Conservation (phyloP, 805 yeast genomes). For the Myxozyma vanderwaltii region DNA sequence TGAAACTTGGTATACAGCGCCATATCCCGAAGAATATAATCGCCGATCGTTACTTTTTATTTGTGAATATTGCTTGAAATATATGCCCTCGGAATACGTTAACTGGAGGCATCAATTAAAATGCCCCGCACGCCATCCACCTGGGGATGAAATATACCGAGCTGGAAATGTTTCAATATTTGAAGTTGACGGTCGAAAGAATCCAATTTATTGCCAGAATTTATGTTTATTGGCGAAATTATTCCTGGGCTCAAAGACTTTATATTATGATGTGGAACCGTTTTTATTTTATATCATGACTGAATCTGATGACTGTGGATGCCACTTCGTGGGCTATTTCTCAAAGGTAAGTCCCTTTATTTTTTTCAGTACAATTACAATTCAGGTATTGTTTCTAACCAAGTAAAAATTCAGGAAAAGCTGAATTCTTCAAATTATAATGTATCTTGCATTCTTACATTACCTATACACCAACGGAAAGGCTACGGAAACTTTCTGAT, state of each 20-base stretch:
- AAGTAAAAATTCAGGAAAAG: constrained; percentile 38
- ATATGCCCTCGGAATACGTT: constrained; percentile 68
- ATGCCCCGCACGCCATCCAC: constrained; percentile 74
- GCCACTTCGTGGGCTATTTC: constrained; percentile 91
- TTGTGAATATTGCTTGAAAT: constrained; percentile 83
- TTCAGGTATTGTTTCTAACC: not conserved
- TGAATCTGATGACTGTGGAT: constrained; percentile 58
- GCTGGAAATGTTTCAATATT: constrained; percentile 70
- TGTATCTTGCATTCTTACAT: constrained; percentile 84
- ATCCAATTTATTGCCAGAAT: constrained; percentile 82
- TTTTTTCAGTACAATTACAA: not conserved
- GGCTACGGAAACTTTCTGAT: constrained; percentile 90
- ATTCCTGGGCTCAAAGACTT: constrained; percentile 85
- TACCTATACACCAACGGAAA: constrained; percentile 82
- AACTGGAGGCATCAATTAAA: constrained; percentile 70
- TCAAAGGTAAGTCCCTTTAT: constrained; percentile 66
- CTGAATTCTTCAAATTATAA: constrained; percentile 75
- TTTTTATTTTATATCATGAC: constrained; percentile 85
- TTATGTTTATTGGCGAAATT: constrained; percentile 85
- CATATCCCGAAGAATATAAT: constrained; percentile 86
- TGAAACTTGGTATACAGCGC: constrained; percentile 90
- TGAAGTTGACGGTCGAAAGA: constrained; percentile 90
- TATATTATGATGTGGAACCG: constrained; percentile 95
- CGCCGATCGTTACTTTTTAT: constrained; percentile 63
- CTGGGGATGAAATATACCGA: constrained; percentile 89